Conservation (phyloP, 257 asterid species). For the Plantago major region DNA sequence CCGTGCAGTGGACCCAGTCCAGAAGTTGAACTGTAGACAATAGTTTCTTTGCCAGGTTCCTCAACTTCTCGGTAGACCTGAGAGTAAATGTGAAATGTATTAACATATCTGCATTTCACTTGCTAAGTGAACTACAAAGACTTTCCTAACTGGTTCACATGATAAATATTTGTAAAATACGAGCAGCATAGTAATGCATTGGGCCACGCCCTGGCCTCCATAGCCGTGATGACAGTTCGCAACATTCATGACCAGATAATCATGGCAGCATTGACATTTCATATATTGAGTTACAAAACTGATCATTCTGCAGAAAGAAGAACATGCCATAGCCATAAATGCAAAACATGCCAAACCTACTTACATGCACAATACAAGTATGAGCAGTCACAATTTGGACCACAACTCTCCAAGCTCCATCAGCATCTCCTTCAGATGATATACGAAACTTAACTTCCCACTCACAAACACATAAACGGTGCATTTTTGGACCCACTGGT, state of each 20-base stretch:
- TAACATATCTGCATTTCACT: constrained; percentile 15
- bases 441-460: constrained; percentile 96
- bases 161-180: neutral
- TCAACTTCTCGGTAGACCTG: constrained; percentile 92
- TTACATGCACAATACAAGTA: constrained; percentile 90
- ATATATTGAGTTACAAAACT: neutral
- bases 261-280: neutral
- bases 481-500: constrained; percentile 86
- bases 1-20: constrained; percentile 72
- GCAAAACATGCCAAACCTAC: constrained; percentile 22
- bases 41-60: constrained; percentile 43
- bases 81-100: constrained; percentile 21
- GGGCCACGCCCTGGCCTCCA: no score
- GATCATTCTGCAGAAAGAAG: neutral
- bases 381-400: constrained; percentile 88
- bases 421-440: constrained; percentile 84
- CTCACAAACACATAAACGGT: constrained; percentile 85
- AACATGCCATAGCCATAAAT: neutral
- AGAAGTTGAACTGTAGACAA: constrained; percentile 61
- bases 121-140: neutral
- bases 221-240: no score
- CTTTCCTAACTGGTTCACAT: neutral
- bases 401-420: constrained; percentile 96
- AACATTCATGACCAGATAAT: no score
- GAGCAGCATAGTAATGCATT: no score